A percentile compares a stretch with the other conserved stretches of the same genome.
Conservation (phyloP, 768 basidiomycete genomes). For the Lactarius hengduanensis region DNA sequence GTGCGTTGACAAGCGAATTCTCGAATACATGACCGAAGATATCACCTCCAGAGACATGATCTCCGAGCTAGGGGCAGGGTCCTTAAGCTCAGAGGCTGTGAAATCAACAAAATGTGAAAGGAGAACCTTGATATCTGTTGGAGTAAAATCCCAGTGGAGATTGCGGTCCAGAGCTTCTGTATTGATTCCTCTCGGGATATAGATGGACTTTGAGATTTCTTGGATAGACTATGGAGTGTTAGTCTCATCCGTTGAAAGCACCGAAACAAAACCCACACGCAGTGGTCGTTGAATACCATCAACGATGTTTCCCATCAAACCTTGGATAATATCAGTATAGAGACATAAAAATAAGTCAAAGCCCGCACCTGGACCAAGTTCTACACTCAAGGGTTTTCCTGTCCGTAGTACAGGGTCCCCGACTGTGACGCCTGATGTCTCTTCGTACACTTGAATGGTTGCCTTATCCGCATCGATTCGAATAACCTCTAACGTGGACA, state of each 20-base stretch:
- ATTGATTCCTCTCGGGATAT: conserved; percentile 98
- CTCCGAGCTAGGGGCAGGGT: conserved; percentile 64
- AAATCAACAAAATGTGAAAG: conserved; percentile 1
- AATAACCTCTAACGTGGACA: conserved; percentile 80
- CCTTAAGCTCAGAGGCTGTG: background rate
- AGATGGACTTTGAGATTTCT: conserved; percentile 97
- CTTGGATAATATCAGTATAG: conserved; percentile 41
- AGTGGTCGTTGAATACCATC: conserved; percentile 95
- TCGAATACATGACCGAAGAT: conserved; percentile 95
- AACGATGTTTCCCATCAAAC: conserved; percentile 99
- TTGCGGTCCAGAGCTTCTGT: conserved; percentile 89
- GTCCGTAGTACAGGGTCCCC: conserved; percentile 98
- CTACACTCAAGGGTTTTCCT: conserved; percentile 96
- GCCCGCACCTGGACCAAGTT: conserved; percentile 87
- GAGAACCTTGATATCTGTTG: conserved; percentile 69
- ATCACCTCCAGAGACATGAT: conserved; percentile 96
- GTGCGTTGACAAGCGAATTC: conserved; percentile 94
- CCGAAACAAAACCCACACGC: conserved; percentile 51
- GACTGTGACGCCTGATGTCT: conserved; percentile 98
- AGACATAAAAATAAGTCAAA: background rate
- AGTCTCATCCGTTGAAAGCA: conserved; percentile 15
- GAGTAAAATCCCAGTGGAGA: conserved; percentile 94
- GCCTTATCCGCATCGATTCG: conserved; percentile 97
- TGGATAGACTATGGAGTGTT: conserved; percentile 66
- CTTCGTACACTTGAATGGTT: conserved; percentile 99